A percentile compares a stretch with the other conserved stretches of the same genome.
Conservation (phyloP, 176 grass and related monocot species). For the Tillandsia leiboldiana region DNA sequence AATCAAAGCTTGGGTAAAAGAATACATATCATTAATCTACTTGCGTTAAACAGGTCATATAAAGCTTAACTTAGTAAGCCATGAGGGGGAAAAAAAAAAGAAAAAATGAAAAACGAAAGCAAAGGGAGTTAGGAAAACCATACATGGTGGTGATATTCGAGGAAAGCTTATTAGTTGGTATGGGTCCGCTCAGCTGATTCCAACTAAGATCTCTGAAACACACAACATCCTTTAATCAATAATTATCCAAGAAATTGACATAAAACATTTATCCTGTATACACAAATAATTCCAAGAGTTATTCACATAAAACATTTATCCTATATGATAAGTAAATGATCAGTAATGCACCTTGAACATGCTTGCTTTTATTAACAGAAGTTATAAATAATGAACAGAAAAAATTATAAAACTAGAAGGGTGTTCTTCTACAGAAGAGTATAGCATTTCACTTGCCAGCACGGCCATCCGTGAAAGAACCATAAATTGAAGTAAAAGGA, state of each 20-base stretch:
- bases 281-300: not conserved
- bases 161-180: conserved; percentile 63
- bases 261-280: not conserved
- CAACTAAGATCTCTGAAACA: conserved; percentile 96
- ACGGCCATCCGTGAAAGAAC: no score
- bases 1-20: not conserved
- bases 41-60: not conserved
- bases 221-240: conserved; percentile 8
- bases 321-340: no score
- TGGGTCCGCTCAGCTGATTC: conserved; percentile 69
- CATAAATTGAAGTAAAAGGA: no score
- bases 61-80: no score
- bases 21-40: not conserved
- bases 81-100: no score
- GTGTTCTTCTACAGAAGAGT: no score
- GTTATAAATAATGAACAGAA: no score
- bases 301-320: not conserved
- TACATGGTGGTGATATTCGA: conserved; percentile 81
- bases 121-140: not conserved
- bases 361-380: no score
- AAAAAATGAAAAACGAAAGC: no score
- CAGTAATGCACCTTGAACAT: no score
- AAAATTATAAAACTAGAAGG: no score
- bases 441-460: no score
- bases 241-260: conserved; percentile 5